Percentiles rank a stretch among this genome's conserved stretches.
Conservation (phyloP, 768 basidiomycete genomes). For the Lentinula sp. region DNA sequence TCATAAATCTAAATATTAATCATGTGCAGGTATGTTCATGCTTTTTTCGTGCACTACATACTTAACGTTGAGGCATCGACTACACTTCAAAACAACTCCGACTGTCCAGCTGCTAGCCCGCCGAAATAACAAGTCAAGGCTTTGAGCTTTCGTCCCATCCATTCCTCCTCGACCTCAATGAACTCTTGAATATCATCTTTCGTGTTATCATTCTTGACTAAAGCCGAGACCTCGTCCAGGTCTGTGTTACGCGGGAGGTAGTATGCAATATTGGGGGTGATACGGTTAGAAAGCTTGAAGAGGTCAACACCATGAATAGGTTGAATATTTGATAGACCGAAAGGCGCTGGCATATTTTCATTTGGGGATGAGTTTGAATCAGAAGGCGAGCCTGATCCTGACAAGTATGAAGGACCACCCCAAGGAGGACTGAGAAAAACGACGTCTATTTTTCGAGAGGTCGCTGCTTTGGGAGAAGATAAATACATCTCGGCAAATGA, state of each 20-base stretch:
- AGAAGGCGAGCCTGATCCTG: slow-evolving; percentile 21
- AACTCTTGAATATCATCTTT: slow-evolving; percentile 31
- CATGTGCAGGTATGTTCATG: too few species aligned
- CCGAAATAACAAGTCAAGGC: slow-evolving; percentile 95
- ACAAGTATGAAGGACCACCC: slow-evolving; percentile 80
- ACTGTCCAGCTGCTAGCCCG: slow-evolving; percentile 68
- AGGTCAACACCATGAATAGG: slow-evolving; percentile 83
- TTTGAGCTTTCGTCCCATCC: slow-evolving; percentile 44
- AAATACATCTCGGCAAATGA: slow-evolving; percentile 62
- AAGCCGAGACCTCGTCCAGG: slow-evolving; percentile 62
- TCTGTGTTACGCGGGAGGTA: slow-evolving; percentile 82
- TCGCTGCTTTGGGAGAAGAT: slow-evolving; percentile 17
- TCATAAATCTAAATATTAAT: too few species aligned
- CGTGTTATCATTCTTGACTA: slow-evolving; percentile 41
- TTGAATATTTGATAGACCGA: slow-evolving; percentile 63
- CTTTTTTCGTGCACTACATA: too few species aligned
- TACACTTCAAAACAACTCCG: slow-evolving; percentile 25
- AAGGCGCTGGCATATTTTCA: slow-evolving; percentile 21
- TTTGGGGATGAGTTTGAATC: slow-evolving; percentile 14
- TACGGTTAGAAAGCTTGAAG: slow-evolving; percentile 61
- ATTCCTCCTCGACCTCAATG: slow-evolving; percentile 5
- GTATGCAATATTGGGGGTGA: slow-evolving; percentile 83
- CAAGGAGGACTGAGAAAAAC: slow-evolving; percentile 94
- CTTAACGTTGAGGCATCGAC: too few species aligned
- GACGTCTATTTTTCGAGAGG: slow-evolving; percentile 65